Conservation (phyloP, 768 basidiomycete genomes). For the Arthromyces matolae region DNA sequence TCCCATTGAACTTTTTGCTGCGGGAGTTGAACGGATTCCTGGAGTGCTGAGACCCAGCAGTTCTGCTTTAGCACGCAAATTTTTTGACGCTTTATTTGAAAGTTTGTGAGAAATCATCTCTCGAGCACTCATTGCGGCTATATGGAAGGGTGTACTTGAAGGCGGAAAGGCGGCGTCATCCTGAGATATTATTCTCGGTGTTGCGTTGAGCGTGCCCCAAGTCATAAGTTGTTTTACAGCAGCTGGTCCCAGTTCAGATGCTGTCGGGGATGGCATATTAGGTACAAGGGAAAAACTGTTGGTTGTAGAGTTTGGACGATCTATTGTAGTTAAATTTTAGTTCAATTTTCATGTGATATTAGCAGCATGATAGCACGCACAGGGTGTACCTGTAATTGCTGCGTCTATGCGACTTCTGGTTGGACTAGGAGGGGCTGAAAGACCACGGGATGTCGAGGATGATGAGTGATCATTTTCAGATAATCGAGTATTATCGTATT, state of each 20-base stretch:
- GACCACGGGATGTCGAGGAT: conserved; percentile 34
- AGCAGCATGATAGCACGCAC: too few species aligned
- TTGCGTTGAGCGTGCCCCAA: conserved; percentile 91
- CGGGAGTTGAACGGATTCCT: conserved; percentile 33
- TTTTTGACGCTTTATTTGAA: conserved; percentile 77
- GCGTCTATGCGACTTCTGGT: conserved; percentile 88
- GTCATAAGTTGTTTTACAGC: conserved; percentile 95
- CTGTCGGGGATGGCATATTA: conserved; percentile 82
- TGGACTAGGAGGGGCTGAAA: conserved; percentile 78
- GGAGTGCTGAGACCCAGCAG: conserved; percentile 46
- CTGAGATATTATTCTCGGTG: conserved; percentile 80
- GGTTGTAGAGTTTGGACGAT: conserved; percentile 58
- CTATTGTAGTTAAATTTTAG: conserved; percentile 31
- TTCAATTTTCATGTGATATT: conserved; percentile 6
- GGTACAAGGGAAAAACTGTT: conserved; percentile 74
- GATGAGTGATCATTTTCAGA: conserved; percentile 60
- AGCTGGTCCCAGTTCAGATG: conserved; percentile 72
- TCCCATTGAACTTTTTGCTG: conserved; percentile 59
- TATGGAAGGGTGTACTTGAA: conserved; percentile 68
- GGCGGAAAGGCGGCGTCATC: conserved; percentile 46
- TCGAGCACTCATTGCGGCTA: conserved; percentile 72
- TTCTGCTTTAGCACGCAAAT: conserved; percentile 73
- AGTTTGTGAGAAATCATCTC: conserved; percentile 81
- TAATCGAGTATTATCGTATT: conserved; percentile 79
- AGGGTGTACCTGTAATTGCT: conserved; percentile 89